These are phyloP conservation scores for Leccinellum rugosiceps DNA, from an alignment of 768 basidiomycete species.

Conservation along the genomic window DNA sequence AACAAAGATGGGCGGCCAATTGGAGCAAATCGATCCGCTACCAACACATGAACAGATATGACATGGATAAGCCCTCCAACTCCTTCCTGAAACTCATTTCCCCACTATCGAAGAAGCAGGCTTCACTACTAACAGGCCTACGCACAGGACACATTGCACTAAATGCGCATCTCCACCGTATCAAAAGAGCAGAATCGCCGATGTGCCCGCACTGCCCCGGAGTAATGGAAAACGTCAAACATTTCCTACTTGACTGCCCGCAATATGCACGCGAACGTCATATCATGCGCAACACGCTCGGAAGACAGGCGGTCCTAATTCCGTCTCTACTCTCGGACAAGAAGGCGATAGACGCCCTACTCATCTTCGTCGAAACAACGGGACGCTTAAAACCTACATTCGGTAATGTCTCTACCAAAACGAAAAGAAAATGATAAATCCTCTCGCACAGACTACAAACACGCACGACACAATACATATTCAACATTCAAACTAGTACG, in stretches of 20 bases:
- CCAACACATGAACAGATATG: background rate
- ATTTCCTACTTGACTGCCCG: background rate
- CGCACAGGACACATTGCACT: background rate
- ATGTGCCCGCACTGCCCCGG: background rate
- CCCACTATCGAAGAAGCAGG: background rate
- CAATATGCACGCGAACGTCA: background rate
- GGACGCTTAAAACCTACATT: too few species aligned
- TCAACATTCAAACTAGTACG: too few species aligned
- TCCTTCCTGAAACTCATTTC: background rate
- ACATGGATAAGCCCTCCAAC: background rate
- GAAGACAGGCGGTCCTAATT: too few species aligned
- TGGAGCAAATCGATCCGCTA: background rate
- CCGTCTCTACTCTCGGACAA: too few species aligned
- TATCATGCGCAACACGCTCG: too few species aligned
- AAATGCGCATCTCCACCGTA: background rate
- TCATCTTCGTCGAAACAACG: too few species aligned
- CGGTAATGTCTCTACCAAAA: too few species aligned
- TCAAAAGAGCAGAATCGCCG: background rate
- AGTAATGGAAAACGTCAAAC: background rate
- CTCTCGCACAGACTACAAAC: too few species aligned
- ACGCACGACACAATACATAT: too few species aligned
- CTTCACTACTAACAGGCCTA: background rate
- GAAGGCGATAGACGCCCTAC: too few species aligned
- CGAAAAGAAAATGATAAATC: too few species aligned
- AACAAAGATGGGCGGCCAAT: background rate